Base-by-base conservation (phyloP, 768 basidiomycete genomes). In the Leccinum olivaceopallidum region DNA sequence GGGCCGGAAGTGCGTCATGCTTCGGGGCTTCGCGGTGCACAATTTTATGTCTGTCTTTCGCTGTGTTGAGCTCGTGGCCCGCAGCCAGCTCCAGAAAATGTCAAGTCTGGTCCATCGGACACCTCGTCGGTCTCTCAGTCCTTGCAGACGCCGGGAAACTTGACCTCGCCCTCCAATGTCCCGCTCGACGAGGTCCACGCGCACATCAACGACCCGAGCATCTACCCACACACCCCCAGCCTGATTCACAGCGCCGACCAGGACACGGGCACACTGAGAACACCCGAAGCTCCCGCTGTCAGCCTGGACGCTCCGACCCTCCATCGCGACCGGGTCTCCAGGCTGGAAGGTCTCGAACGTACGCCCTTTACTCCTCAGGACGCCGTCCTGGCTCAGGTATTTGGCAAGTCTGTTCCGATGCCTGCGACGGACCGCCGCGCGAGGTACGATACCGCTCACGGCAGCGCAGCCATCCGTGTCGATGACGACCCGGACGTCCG, bases 281-380 rank as follows among this genome's bases (percentile, higher is more conserved):
- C 57, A 5, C 67, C 62, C 47, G 57, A 55, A 13, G 52, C 39
- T 14, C 61, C n/a, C 44, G 39, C 63, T 12, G n/a, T 55, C 20
- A 63, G 60, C 42, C 52, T 55, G 20, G 66, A 61, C 6, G 52
- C 53, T 24, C 51, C 48, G 14, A 32, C 51, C 10, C 32, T 28
- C 20, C 60, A 42, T 20, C 7, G 26, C 53, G 42, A 58, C 20
- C 37, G n/a, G 9, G 39, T n/a, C 55, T 6, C 53, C 30, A 14
- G 48, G 5, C 57, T 36, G 9, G 59, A 58, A 24, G 50, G 12
- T 13, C 49, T 20, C 13, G 26, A 63, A 52, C 44, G 26, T 18
- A 51, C 57, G n/a, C 56, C 66, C 13, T 71, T 70, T 66, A 87
- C 87, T 1, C 86, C 86, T 32, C 88, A 90, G 65, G 88, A 90